These are phyloP conservation scores for Leccinum barrowsii DNA, from an alignment of 768 basidiomycete genomes.

Conservation along the genomic window DNA sequence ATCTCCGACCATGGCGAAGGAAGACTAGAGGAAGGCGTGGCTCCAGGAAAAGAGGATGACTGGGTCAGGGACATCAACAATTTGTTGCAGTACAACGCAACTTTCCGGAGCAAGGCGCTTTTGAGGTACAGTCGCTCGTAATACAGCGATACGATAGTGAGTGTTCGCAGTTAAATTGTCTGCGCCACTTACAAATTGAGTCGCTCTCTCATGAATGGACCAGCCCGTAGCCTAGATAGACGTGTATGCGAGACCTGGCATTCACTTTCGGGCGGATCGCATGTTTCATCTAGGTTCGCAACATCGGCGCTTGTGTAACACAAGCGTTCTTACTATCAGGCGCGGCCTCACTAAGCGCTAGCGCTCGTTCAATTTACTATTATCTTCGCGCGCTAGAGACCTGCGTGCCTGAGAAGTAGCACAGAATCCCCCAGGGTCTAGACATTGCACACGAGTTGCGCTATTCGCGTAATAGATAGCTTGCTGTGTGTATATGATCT, in stretches of 20 bases:
- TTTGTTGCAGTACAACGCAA: constrained; percentile 89
- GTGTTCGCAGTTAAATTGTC: background rate
- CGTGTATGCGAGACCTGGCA: background rate
- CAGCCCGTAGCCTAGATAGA: constrained; percentile 5
- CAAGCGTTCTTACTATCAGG: background rate
- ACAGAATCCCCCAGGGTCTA: background rate
- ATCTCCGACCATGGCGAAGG: constrained; percentile 50
- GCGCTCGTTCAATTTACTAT: background rate
- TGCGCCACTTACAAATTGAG: background rate
- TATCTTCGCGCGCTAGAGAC: background rate
- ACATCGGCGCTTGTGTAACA: background rate
- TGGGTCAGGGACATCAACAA: constrained; percentile 99
- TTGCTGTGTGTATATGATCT: constrained; percentile 1
- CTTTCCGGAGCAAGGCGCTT: constrained; percentile 87
- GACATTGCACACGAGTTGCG: background rate
- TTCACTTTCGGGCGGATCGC: background rate
- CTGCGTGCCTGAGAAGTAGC: background rate
- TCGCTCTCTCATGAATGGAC: background rate
- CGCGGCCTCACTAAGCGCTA: background rate
- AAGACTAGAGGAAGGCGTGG: constrained; percentile 58
- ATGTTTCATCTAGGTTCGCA: background rate
- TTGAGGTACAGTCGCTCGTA: constrained; percentile 61
- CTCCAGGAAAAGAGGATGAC: constrained; percentile 82
- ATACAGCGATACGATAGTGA: constrained; percentile 9
- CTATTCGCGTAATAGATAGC: background rate